Conservation (phyloP, 2,329 filamentous ascomycete genomes). For the Sporothrix brasiliensis region DNA sequence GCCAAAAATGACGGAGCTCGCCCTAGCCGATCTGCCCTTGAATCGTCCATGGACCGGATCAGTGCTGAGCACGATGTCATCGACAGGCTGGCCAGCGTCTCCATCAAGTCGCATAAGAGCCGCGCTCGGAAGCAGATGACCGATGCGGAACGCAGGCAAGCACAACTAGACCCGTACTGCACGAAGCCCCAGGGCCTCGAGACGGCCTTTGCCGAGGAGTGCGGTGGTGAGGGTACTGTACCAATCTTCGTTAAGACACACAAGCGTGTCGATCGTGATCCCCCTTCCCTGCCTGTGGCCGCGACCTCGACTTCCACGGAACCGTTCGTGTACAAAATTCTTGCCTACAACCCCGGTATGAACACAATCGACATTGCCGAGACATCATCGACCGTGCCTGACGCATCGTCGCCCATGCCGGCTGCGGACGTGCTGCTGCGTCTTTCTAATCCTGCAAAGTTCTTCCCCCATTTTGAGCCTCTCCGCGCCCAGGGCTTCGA, state of each 20-base stretch:
- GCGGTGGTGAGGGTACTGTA: conserved; percentile 42
- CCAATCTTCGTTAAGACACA: conserved; percentile 45
- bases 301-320: not conserved
- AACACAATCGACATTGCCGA: conserved; percentile 62
- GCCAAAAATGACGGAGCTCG: not conserved
- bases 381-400: conserved; percentile 58
- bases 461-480: conserved; percentile 63
- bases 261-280: not conserved
- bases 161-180: conserved; percentile 44
- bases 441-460: conserved; percentile 65
- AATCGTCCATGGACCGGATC: conserved; percentile 41
- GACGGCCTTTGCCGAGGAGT: conserved; percentile 52
- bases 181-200: conserved; percentile 53
- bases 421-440: conserved; percentile 63
- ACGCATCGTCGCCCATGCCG: conserved; percentile 54
- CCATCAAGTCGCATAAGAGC: conserved; percentile 37
- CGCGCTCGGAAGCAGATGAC: conserved; percentile 15
- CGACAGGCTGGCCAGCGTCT: conserved; percentile 39
- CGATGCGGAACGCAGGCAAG: conserved; percentile 28
- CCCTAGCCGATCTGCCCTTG: conserved; percentile 39
- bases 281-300: not conserved
- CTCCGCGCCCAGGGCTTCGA: conserved; percentile 67
- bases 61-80: conserved; percentile 41
- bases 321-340: conserved; percentile 60
- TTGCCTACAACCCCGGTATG: conserved; percentile 65